Base-by-base conservation (phyloP, 352 stramenopile species). In the Phytophthora pini region DNA sequence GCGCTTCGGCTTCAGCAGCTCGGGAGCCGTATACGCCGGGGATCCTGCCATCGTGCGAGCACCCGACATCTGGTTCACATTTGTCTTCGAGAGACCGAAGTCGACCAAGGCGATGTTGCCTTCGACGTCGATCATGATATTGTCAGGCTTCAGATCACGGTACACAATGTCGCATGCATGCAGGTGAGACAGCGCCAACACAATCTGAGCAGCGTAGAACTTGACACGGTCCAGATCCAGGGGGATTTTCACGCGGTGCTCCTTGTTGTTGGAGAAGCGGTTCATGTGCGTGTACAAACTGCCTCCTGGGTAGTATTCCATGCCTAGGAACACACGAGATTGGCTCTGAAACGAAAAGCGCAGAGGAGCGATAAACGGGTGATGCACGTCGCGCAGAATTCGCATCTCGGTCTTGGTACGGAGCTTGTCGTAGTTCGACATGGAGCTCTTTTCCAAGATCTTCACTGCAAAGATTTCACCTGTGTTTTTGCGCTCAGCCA, bases 91-190 rank as follows among this genome's bases (percentile, higher is more conserved):
- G 2, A 98, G 69, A 5, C 95, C 95, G 67, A 98, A 98, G 61
- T 98, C 95, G 2, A 98, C 95, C 9, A 98, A 70, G n/a, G 92
- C 89, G 20, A 98, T 81, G 70, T 98, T 97, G 44, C 93, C 95
- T 34, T 96, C 88, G 8, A 93, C 80, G 68, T 98, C 95, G 46
- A 98, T 88, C 74, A 98, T 96, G 47, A 98, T 92, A 71, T 99
- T 98, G 65, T 98, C 94, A 2, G 96, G 96, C 61, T 99, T 99
- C 20, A 99, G 69, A 59, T 99, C 96, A 51, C 92, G 87, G 73
- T 98, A 98, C 11, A 99, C 90, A 68, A 99, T 98, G 75, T 98
- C 91, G 51, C 88, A 94, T 10, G 90, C 84, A 70, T 98, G 94
- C 13, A 98, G 53, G 63, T 97, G 91, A 36, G 87, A 95, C 31